These are phyloP conservation scores for Nymphaea thermarum DNA, from an alignment of 164 flowering plant species.

Conservation along the genomic window DNA sequence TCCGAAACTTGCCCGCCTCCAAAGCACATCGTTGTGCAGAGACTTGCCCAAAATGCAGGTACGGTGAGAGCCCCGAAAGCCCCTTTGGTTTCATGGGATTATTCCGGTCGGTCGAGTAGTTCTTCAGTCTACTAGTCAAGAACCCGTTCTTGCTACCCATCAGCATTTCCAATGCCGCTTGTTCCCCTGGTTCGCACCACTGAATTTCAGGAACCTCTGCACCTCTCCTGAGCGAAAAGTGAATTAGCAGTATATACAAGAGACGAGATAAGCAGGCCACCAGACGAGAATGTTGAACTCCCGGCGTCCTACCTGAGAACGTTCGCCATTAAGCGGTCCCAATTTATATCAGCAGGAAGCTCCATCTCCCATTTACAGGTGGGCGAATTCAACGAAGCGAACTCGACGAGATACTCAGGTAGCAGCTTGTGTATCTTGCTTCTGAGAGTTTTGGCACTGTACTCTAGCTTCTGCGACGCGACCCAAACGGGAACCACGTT, in stretches of 20 bases:
- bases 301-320: constrained; percentile 43
- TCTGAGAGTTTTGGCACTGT: constrained; percentile 73
- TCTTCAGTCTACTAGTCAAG: constrained; percentile 57
- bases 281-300: neutral
- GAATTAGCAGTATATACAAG: too few relatives aligned
- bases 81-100: constrained; percentile 72
- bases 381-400: constrained; percentile 35
- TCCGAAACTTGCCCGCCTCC: constrained; percentile 56
- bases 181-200: constrained; percentile 90
- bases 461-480: constrained; percentile 87
- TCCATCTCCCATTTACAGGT: constrained; percentile 32
- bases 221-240: constrained; percentile 47
- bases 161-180: constrained; percentile 65
- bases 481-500: constrained; percentile 88
- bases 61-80: constrained; percentile 93
- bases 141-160: constrained; percentile 71
- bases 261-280: too few relatives aligned
- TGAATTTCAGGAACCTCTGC: constrained; percentile 82
- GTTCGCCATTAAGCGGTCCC: constrained; percentile 59
- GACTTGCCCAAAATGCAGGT: constrained; percentile 93
- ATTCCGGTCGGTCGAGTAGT: constrained; percentile 60
- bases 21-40: constrained; percentile 89
- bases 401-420: constrained; percentile 70
- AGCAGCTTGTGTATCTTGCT: constrained; percentile 72
- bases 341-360: constrained; percentile 25